Evolutionary conservation across 2,329 filamentous ascomycete genomes (phyloP), one percentile per base, ranked within the genome.

Genomic region (Hypomyces rosellus): DNA sequence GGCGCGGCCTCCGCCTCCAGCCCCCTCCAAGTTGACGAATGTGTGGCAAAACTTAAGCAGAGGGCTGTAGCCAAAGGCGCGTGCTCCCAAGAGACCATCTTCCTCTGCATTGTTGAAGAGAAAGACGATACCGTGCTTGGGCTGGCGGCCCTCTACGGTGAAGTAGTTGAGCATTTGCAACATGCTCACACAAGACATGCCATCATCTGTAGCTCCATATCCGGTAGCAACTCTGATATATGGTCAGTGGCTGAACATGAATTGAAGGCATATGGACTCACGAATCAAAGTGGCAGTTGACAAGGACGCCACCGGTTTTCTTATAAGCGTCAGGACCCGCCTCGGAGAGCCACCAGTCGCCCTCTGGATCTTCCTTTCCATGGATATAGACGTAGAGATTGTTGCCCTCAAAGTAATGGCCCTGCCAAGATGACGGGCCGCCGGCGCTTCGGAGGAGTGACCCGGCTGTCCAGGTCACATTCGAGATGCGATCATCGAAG

Each of bases 81-180:
- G 81, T 6, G 92, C 90, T 1, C 93, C 93, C 57, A 95, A 88
- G 11, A 97, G 74, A 34, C 84, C 93, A 61, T 97, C 92, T 65
- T 99, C 93, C 64, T 99, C 93, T 34, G 88, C 92, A 62, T 97
- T 96, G 74, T 99, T 99, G 63, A 97, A 78, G 25, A 97, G 76
- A 9, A 89, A 77, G 13, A 97, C 81, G 40, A 99, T 78, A 2
- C 91, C 92, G 58, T 85, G 82, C 61, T 82, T 85, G 2, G 91
- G 91, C 62, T 82, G 82, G 56, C 88, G 82, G 25, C 77, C 83
- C 0, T 80, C 71, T 2, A 78, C 78, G 1, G 89, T 90, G 64
- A 95, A 96, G 68, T 96, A 89, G 55, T 85, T 88, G 54, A 97
- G 77, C 45, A 97, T 73, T 65, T 96, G 90, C 44, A 97, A 76